phyloP scores from a whole-genome alignment of 2,329 filamentous ascomycete species.

The Colletotrichum spaethianum region DNA sequence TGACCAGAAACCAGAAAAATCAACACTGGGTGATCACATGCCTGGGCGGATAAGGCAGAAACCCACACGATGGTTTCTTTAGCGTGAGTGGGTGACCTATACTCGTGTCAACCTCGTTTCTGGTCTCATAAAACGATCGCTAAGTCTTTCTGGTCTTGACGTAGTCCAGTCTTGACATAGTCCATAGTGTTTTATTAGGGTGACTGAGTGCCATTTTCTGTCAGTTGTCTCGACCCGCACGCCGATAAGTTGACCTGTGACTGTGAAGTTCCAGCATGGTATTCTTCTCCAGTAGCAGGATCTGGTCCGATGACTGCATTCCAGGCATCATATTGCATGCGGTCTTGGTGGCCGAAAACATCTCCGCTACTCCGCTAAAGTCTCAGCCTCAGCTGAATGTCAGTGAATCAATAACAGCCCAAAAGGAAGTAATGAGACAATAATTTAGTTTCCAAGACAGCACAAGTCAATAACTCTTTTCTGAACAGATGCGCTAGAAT shows the following conservation, averaged over 20 bases:
- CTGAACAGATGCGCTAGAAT: not conserved
- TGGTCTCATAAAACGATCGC: not conserved
- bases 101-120: not conserved
- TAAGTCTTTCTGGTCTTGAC: not conserved
- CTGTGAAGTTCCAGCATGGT: not conserved
- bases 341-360: not conserved
- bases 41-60: rapidly evolving
- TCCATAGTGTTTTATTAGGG: no score
- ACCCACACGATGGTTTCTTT: not conserved
- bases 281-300: not conserved
- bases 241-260: not conserved
- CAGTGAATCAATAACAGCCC: no score
- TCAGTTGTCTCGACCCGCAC: not conserved
- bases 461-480: not conserved
- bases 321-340: not conserved
- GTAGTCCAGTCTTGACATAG: not conserved
- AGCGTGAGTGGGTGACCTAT: not conserved
- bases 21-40: not conserved
- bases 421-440: not conserved
- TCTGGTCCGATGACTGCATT: not conserved
- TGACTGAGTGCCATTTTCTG: not conserved
- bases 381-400: not conserved
- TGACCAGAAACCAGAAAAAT: no score
- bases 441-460: not conserved
- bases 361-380: not conserved